Base-by-base conservation (phyloP, 2,329 filamentous ascomycete species). In the Claviceps quebecensis region DNA sequence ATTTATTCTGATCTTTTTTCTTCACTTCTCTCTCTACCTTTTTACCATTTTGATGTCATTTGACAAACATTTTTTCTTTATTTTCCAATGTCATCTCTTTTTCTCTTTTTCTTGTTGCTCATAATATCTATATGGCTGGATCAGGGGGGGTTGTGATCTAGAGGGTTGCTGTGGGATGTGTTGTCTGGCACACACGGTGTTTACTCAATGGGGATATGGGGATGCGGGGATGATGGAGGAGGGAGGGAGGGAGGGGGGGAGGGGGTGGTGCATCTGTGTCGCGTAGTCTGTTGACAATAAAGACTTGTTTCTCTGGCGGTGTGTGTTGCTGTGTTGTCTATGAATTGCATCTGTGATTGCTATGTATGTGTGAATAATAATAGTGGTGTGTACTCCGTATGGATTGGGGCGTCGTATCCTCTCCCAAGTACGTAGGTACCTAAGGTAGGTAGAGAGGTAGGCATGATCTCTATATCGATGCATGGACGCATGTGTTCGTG, bases 131-230 rank as follows among this genome's bases (percentile, higher is more conserved):
- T 47, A 38, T 53, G 19, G 29, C 22, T 34, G 34, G 39, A n/a
- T 16, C 17, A 22, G 40, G 36, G 11, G 4, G 46, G 29, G 16
- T 16, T 39, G 26, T 7, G 39, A 46, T 51, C 11, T 44, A 6
- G 37, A 39, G 41, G 38, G 9, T 38, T 48, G 46, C 46, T 49
- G 49, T 53, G 52, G 29, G 47, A 51, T 53, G 52, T 50, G 52
- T 53, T 51, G 52, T 53, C 19, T 43, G 37, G 43, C 52, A 47
- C 52, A 51, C 49, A 51, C 49, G 52, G 43, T 37, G 16, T 7
- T 34, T 29, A 11, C 19, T 11, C 34, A 22, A 39, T 19, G 49
- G 39, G 47, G 47, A 46, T 29, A 43, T 45, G 29, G 23, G 17
- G 4, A 23, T 23, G 41, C n/a, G 23, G 9, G 5, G 43, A 4